phyloP scores from a whole-genome alignment of 345 rosid species.

The Euphorbia lathyris region DNA sequence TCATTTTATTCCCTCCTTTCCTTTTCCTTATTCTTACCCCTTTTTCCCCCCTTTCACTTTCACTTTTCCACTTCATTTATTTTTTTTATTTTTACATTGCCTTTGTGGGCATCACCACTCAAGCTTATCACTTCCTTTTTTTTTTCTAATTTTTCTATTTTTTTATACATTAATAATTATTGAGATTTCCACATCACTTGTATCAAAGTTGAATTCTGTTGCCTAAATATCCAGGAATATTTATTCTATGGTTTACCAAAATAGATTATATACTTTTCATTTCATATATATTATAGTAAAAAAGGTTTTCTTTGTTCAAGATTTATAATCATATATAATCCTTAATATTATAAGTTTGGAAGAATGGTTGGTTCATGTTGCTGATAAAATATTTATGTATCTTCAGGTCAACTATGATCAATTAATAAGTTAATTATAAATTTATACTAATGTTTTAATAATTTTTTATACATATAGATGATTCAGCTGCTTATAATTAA shows the following conservation, averaged over 20 bases:
- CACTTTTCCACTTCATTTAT: not conserved
- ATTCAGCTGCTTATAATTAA: not conserved
- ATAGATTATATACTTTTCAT: too few relatives aligned
- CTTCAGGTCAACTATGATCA: conserved; percentile 14
- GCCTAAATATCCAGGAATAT: too few relatives aligned
- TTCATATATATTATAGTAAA: not conserved
- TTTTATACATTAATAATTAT: too few relatives aligned
- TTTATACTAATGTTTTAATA: not conserved
- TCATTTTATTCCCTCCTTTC: conserved; percentile 27
- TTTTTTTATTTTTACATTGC: not conserved
- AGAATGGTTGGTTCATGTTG: not conserved
- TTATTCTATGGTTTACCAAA: too few relatives aligned
- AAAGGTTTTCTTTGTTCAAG: conserved; percentile 16
- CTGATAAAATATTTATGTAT: not conserved
- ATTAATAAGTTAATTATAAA: conserved; percentile 2
- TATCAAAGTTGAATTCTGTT: too few relatives aligned
- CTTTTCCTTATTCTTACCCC: conserved; percentile 20
- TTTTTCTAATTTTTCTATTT: not conserved
- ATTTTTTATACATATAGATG: too few relatives aligned
- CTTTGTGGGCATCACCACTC: conserved; percentile 22
- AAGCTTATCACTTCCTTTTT: not conserved
- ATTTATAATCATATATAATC: conserved; percentile 6
- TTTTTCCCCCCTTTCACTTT: conserved; percentile 5
- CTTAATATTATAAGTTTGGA: not conserved
- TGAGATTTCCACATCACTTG: too few relatives aligned